Evolutionary conservation across 1,284 basidiomycete genomes (phyloP).

Genomic region (Filobasidium uniguttulatum): DNA sequence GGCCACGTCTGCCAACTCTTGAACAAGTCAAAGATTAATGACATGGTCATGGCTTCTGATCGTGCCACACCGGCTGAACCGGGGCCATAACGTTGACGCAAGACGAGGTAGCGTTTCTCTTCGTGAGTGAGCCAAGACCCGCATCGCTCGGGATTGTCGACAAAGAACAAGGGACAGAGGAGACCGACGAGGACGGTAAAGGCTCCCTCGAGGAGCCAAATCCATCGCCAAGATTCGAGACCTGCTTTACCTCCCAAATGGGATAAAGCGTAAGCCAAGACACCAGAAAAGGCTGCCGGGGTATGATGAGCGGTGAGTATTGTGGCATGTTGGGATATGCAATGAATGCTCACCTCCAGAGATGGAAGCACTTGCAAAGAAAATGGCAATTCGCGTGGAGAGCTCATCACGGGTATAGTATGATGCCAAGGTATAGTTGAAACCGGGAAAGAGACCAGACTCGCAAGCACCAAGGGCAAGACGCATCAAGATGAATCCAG

Average conservation of each 20-base stretch:
- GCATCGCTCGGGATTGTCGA: background rate
- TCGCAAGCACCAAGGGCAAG: background rate
- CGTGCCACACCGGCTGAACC: background rate
- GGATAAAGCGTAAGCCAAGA: background rate
- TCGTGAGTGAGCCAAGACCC: background rate
- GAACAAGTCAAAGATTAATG: background rate
- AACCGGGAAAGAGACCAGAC: background rate
- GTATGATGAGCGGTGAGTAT: background rate
- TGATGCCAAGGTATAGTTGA: background rate
- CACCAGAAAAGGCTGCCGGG: background rate
- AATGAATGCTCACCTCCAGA: background rate
- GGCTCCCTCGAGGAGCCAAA: background rate
- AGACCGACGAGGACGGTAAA: background rate
- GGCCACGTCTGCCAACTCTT: background rate
- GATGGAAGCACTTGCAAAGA: background rate
- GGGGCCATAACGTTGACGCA: constrained; percentile 1
- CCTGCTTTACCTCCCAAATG: background rate
- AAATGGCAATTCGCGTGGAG: background rate
- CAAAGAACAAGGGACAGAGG: background rate
- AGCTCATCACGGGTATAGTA: background rate
- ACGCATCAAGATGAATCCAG: background rate
- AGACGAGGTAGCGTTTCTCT: background rate
- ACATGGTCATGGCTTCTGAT: background rate
- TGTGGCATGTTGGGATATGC: background rate
- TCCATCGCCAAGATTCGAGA: constrained; percentile 2